These are phyloP conservation scores for Hippophae tibetana DNA, from an alignment of 306 rosid species.

Conservation along the genomic window DNA sequence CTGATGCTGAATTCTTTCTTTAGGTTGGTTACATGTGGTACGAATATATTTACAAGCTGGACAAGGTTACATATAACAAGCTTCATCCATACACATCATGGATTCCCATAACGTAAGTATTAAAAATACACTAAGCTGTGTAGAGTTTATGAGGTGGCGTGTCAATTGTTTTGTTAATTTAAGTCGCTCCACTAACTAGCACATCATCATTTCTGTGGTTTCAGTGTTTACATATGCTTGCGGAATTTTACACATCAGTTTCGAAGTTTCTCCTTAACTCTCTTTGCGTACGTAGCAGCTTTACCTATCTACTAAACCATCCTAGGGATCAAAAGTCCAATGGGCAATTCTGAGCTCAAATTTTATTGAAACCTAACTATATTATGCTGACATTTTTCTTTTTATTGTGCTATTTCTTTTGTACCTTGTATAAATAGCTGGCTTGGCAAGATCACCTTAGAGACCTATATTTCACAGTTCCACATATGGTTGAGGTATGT, in stretches of 20 bases:
- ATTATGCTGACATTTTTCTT: neutral
- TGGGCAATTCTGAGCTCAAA: no score
- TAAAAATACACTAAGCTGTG: slow-evolving; percentile 2
- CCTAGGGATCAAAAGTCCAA: no score
- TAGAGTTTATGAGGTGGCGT: neutral
- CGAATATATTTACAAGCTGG: slow-evolving; percentile 88
- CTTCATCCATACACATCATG: slow-evolving; percentile 96
- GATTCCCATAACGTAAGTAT: slow-evolving; percentile 93
- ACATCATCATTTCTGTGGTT: slow-evolving; percentile 19
- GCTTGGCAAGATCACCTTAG: slow-evolving; percentile 98
- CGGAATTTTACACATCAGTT: slow-evolving; percentile 86
- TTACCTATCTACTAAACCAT: slow-evolving; percentile 17
- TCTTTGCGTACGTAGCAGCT: slow-evolving; percentile 68
- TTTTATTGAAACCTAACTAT: neutral
- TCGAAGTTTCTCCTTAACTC: slow-evolving; percentile 74
- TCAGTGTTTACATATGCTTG: slow-evolving; percentile 88
- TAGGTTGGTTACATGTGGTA: slow-evolving; percentile 96
- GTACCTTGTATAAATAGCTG: slow-evolving; percentile 45
- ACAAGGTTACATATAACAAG: slow-evolving; percentile 86
- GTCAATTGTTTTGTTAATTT: neutral
- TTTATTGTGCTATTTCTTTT: slow-evolving; percentile 7
- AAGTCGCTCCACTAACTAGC: slow-evolving; percentile 4
- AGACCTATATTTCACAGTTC: slow-evolving; percentile 97
- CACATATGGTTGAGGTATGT: slow-evolving; percentile 98
- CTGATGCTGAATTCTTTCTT: slow-evolving; percentile 16